Evolutionary conservation across 2,329 filamentous ascomycete species (phyloP).

Genomic region (Grosmannia clavigera): DNA sequence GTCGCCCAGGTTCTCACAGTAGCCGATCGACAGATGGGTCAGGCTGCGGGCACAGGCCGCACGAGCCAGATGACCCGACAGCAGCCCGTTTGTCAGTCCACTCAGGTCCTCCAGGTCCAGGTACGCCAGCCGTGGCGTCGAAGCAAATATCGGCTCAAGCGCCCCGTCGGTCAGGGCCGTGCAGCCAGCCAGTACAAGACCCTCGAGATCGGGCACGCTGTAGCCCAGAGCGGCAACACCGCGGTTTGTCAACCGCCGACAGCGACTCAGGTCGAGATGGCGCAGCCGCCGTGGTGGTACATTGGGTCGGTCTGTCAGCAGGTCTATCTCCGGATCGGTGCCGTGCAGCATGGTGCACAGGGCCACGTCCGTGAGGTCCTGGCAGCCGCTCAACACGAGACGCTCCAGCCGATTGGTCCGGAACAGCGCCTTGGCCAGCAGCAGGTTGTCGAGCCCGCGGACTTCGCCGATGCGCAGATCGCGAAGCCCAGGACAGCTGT

Average conservation of each 20-base stretch:
- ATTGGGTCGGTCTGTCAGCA: slow-evolving; percentile 62
- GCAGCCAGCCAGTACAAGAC: slow-evolving; percentile 72
- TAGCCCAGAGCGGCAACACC: slow-evolving; percentile 62
- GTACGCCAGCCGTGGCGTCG: slow-evolving; percentile 66
- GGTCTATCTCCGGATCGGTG: slow-evolving; percentile 62
- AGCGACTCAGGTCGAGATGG: slow-evolving; percentile 76
- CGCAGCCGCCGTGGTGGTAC: slow-evolving; percentile 68
- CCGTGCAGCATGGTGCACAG: slow-evolving; percentile 68
- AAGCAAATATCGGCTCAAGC: slow-evolving; percentile 59
- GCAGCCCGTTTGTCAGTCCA: slow-evolving; percentile 59
- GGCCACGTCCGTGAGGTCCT: slow-evolving; percentile 62
- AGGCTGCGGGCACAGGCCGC: slow-evolving; percentile 58
- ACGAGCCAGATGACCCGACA: slow-evolving; percentile 61
- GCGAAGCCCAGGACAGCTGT: slow-evolving; percentile 58
- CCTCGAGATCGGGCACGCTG: slow-evolving; percentile 68
- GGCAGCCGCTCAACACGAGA: slow-evolving; percentile 70
- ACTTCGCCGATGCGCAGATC: slow-evolving; percentile 78
- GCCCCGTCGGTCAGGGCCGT: slow-evolving; percentile 60
- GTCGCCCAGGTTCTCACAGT: slow-evolving; percentile 79
- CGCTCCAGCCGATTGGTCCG: slow-evolving; percentile 69
- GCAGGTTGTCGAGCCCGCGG: slow-evolving; percentile 60
- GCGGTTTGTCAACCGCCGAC: slow-evolving; percentile 56
- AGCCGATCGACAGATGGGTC: slow-evolving; percentile 75
- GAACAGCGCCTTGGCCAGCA: slow-evolving; percentile 65
- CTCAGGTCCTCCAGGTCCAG: slow-evolving; percentile 82